Evolutionary conservation across 306 rosid species (phyloP), one percentile per base, ranked within the genome.

Genomic region (Nissolia schottii): DNA sequence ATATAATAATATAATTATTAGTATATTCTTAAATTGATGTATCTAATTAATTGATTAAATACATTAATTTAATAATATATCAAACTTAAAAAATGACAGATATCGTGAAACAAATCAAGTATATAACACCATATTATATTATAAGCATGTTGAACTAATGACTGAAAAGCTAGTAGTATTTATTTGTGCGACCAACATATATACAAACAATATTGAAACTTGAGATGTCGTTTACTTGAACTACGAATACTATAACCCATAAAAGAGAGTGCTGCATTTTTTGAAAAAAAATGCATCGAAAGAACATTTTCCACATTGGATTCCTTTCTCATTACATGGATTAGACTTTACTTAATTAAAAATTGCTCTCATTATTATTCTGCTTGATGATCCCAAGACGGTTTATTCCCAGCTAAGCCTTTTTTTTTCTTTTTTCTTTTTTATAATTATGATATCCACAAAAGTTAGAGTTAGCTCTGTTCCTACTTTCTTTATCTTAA

Each of bases 251-350:
- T 54, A n/a, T n/a, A 77, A 56, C 35, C 73, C 82, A 67, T 80
- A 28, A 85, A 85, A 83, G 63, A 54, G 16, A 49, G 84, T 70
- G 80, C 48, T 38, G n/a, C n/a, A n/a, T 70, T 72, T 80, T 64
- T 20, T n/a, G n/a, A n/a, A n/a, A 34, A 35, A 56, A 11, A 15
- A 2, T 70, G 31, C 13, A 22, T 16, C 7, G 7, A 22, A 25
- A 49, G 1, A 74, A 16, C 57, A 78, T 69, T 31, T 84, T 45
- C 59, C n/a, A 67, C 92, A 78, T 91, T 58, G 92, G 89, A 87
- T 88, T 85, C 97, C 86, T 73, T n/a, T n/a, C 85, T 73, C 64
- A 20, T 84, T 83, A 72, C 80, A 75, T 72, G 86, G 82, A 62
- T 74, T 59, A 78, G 41, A 71, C 46, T 28, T 67, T 80, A 71